These are phyloP conservation scores for Takashimella koratensis DNA, from an alignment of 1,284 basidiomycete species.

Conservation along the genomic window DNA sequence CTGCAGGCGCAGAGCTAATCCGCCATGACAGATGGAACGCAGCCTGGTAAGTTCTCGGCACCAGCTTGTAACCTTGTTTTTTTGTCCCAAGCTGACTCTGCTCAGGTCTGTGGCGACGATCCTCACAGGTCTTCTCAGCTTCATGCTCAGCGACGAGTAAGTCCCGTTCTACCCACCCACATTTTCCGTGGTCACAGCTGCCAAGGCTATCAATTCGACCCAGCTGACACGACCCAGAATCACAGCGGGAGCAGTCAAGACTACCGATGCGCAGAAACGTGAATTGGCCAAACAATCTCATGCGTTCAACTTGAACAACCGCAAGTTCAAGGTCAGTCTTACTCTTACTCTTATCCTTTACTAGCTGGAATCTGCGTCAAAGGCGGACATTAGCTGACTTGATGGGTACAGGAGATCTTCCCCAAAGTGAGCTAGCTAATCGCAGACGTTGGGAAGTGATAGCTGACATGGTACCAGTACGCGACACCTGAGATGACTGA, in stretches of 20 bases:
- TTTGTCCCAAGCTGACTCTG: too few relatives aligned
- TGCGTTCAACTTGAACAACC: conserved; percentile 73
- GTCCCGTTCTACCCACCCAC: conserved; percentile 1
- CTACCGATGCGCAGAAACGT: conserved; percentile 74
- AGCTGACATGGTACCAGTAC: conserved; percentile 54
- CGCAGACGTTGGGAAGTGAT: conserved; percentile 3
- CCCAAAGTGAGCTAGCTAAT: conserved; percentile 61
- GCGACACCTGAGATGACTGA: conserved; percentile 63
- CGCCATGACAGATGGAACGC: conserved; percentile 43
- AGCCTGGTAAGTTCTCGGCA: conserved; percentile 29
- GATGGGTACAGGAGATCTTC: conserved; percentile 61
- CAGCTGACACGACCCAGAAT: conserved; percentile 53
- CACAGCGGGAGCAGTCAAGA: conserved; percentile 85
- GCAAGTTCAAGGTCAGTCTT: conserved; percentile 60
- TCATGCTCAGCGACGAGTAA: conserved; percentile 88
- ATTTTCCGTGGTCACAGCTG: too few relatives aligned
- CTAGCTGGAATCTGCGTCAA: too few relatives aligned
- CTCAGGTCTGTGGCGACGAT: conserved; percentile 55
- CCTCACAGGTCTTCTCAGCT: conserved; percentile 88
- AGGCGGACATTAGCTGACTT: neutral
- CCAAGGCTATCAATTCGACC: too few relatives aligned
- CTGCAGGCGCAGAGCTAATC: conserved; percentile 5
- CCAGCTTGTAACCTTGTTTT: neutral
- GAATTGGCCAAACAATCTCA: conserved; percentile 75
- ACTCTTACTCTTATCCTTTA: neutral